Base-by-base conservation (phyloP, 2,329 filamentous ascomycete species). In the Fusarium vanettenii region DNA sequence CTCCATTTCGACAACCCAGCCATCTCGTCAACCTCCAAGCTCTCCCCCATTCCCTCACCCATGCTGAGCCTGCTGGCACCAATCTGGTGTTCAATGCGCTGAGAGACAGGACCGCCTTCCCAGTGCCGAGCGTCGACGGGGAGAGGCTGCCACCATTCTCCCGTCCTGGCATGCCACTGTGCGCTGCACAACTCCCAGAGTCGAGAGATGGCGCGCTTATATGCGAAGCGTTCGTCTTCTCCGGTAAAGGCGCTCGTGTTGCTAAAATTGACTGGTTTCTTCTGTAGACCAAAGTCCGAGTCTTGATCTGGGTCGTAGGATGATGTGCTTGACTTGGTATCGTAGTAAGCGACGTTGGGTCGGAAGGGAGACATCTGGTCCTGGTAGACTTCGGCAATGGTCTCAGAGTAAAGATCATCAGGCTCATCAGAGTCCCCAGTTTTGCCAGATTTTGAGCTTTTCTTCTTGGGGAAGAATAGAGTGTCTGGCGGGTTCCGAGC, bases 171-270 rank as follows among this genome's bases (percentile, higher is more conserved):
- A 84, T 94, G 94, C 94, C 94, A 96, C 70, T 88, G 85, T 41
- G 86, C 86, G 20, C 93, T 90, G 81, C 93, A 96, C 80, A 97
- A 90, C 83, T 97, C 93, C 94, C 93, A 97, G 4, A 97, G 84
- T n/a, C 94, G 86, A 74, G 92, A 94, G 50, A 90, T 87, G 2
- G 94, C 94, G 27, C 94, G 87, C 82, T 94, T 94, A 76, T 95
- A 95, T 0, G 94, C 94, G 80, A 97, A 97, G 14, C 90, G 87
- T 81, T 96, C 94, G 80, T 96, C 94, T 80, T 95, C 93, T 14
- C 94, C 94, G 0, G 92, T 95, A 78, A 96, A 93, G 0, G 89
- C 90, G 13, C 87, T 85, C 0, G 92, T 88, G 72, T 92, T 91
- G 60, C 86, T 89, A 79, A 96, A 97, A 79, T 96, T 89, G n/a